phyloP scores from a whole-genome alignment of 2,329 filamentous ascomycete species.

The Cercospora berteroae region DNA sequence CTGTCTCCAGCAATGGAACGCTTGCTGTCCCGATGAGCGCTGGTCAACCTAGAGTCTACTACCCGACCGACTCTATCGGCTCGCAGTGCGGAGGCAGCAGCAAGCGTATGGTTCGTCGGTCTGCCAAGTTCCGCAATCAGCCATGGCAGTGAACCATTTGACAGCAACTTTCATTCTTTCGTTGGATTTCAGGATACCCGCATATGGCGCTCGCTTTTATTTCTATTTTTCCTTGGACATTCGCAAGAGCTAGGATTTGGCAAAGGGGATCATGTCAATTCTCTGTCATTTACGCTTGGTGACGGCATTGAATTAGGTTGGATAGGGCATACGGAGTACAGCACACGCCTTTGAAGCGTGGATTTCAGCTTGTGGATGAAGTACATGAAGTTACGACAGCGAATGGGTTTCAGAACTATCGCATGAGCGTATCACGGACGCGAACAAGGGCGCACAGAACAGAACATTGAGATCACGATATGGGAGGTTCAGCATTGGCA shows the following conservation, averaged over 20 bases:
- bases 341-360: neutral
- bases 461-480: neutral
- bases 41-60: constrained; percentile 41
- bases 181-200: neutral
- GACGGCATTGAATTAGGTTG: neutral
- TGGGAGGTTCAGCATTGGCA: neutral
- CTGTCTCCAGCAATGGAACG: constrained; percentile 30
- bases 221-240: too few relatives aligned
- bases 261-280: too few relatives aligned
- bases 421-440: neutral
- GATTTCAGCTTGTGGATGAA: neutral
- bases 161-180: neutral
- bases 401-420: neutral
- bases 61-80: constrained; percentile 29
- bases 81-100: neutral
- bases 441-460: neutral
- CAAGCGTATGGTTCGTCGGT: neutral
- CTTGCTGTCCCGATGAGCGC: constrained; percentile 38
- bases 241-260: too few relatives aligned
- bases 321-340: neutral
- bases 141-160: neutral
- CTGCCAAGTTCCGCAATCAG: neutral
- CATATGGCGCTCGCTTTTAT: neutral
- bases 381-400: neutral
- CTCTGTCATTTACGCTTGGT: neutral